Percentiles rank a stretch among this genome's conserved stretches.
Conservation (phyloP, 441 rosid species). For the Adansonia madagascariensis region DNA sequence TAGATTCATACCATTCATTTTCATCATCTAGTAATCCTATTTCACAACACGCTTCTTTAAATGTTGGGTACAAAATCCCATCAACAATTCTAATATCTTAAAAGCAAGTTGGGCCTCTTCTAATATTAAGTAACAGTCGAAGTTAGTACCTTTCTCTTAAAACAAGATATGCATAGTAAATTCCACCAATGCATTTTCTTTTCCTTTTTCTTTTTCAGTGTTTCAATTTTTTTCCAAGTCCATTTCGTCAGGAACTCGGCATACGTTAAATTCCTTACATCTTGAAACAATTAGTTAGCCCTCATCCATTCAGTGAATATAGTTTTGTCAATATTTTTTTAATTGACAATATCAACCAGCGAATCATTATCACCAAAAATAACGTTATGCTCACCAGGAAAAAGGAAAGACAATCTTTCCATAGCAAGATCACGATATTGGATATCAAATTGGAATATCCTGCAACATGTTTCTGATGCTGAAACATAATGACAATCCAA, state of each 20-base stretch:
- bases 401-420: too few species aligned
- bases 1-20: not conserved
- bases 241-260: not conserved
- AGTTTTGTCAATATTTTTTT: too few species aligned
- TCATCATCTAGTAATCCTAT: not conserved
- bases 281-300: too few species aligned
- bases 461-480: too few species aligned
- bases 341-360: too few species aligned
- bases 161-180: not conserved
- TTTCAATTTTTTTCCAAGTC: not conserved
- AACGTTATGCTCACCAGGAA: too few species aligned
- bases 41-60: not conserved
- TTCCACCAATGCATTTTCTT: not conserved
- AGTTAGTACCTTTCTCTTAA: constrained; percentile 24
- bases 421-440: too few species aligned
- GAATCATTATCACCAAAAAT: too few species aligned
- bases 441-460: too few species aligned
- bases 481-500: too few species aligned
- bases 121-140: not conserved
- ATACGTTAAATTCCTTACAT: too few species aligned
- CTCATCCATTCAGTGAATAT: too few species aligned
- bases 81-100: constrained; percentile 1
- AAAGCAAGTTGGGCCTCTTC: not conserved
- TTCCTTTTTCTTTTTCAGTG: not conserved
- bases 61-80: not conserved